Percentiles rank a stretch among this genome's conserved stretches.
Evolutionary conservation across 2,329 filamentous ascomycete genomes (phyloP).

Genomic region (Microdochium bolleyi): DNA sequence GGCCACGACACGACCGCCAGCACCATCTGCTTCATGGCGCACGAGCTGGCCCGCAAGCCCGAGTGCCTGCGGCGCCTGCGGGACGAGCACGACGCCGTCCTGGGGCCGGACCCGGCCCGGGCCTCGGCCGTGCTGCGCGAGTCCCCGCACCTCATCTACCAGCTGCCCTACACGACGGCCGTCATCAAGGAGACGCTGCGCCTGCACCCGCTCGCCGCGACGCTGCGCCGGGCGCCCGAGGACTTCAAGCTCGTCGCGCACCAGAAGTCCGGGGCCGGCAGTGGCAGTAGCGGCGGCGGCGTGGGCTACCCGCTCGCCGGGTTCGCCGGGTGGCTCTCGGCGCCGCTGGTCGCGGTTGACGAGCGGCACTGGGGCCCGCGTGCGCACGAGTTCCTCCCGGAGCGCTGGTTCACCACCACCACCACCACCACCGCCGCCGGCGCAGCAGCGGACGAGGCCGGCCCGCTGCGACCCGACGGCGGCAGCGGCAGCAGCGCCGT

Average conservation of each 20-base stretch:
- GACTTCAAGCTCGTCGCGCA: not conserved
- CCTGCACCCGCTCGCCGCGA: slow-evolving; percentile 35
- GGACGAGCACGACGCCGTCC: slow-evolving; percentile 27
- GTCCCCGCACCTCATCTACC: slow-evolving; percentile 37
- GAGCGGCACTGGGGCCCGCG: not conserved
- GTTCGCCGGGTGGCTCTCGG: not conserved
- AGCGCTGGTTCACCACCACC: too few relatives aligned
- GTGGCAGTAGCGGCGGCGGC: not conserved
- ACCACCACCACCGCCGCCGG: too few relatives aligned
- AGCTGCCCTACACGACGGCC: slow-evolving; percentile 41
- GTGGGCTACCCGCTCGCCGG: not conserved
- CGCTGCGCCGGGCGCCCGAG: not conserved
- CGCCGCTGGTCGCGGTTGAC: not conserved
- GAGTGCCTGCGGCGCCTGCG: slow-evolving; percentile 12
- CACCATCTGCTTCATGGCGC: slow-evolving; percentile 15
- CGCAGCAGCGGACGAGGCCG: not conserved
- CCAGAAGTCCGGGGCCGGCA: too few relatives aligned
- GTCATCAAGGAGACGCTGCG: slow-evolving; percentile 45
- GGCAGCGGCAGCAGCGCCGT: too few relatives aligned
- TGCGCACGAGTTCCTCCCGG: not conserved
- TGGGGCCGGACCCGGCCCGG: slow-evolving; percentile 29
- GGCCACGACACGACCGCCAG: slow-evolving; percentile 24
- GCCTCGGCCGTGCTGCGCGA: slow-evolving; percentile 28
- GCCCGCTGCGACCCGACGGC: slow-evolving; percentile 5
- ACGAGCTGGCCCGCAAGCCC: slow-evolving; percentile 13